Evolutionary conservation across 371 early-diverging fungal species (phyloP), one percentile per base, ranked within the genome.

Genomic region (Quaeritorhiza haematococci): DNA sequence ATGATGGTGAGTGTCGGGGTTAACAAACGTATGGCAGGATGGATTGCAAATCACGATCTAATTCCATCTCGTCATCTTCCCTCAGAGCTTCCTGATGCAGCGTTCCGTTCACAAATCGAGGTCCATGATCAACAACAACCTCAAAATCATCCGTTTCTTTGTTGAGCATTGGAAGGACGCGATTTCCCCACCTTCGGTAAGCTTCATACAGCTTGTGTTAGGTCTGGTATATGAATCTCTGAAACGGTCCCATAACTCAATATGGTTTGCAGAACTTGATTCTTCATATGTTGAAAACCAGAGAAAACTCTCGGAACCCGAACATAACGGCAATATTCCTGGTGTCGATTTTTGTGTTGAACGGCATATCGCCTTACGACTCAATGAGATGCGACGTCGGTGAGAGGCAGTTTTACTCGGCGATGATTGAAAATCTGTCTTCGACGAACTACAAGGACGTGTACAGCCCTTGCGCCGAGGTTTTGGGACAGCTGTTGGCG

Each of bases 111-210:
- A 81, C 53, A 69, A 72, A 17, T 67, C 67, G 1, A 64, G 69
- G 10, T 60, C 70, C 10, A 67, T 76, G 1, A 59, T 75, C 1
- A 54, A 72, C 43, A 76, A 72, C 45, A 82, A 85, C 42, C 64
- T 87, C 17, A 72, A 78, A 3, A 56, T 85, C 21, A 66, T 88
- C 35, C 75, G 77, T 33, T 68, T 66, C 0, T 60, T 84, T 2
- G 74, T 87, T 50, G 81, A 86, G 49, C 77, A 77, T 28, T 87
- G 86, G 83, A 67, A 69, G 3, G 56, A 57, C 3, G 52, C 67
- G 0, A 68, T 78, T 1, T 64, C 82, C 48, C 68, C 85, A 0
- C 87, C 89, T 3, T 84, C 84, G 35, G 89, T 85, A 76, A 66
- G 59, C 43, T 29, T n/a, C n/a, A 10, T 13, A 38, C 38, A 38